These are phyloP conservation scores for Exserohilum turcica DNA, from an alignment of 2,329 filamentous ascomycete species.

Conservation along the genomic window DNA sequence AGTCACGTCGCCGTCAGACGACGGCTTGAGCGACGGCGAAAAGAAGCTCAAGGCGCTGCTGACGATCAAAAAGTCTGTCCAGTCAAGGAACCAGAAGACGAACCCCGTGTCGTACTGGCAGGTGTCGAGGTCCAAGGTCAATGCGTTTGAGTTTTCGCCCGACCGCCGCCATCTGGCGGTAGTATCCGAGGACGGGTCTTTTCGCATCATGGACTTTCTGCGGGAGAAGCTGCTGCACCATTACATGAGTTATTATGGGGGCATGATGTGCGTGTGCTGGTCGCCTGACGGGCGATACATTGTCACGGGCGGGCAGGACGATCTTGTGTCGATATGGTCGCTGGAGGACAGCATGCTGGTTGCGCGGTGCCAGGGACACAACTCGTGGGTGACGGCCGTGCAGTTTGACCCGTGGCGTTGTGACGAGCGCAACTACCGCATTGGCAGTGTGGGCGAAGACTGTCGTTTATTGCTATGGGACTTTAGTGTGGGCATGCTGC, in stretches of 20 bases:
- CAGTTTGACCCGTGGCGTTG: conserved; percentile 97
- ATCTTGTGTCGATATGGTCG: conserved; percentile 95
- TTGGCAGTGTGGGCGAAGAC: conserved; percentile 95
- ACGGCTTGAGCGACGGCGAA: conserved; percentile 39
- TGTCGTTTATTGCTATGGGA: conserved; percentile 92
- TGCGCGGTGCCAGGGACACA: conserved; percentile 90
- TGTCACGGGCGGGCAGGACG: conserved; percentile 92
- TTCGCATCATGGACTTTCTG: conserved; percentile 90
- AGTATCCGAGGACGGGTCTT: conserved; percentile 86
- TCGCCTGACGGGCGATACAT: conserved; percentile 97
- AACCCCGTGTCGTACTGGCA: conserved; percentile 96
- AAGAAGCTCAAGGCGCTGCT: conserved; percentile 53
- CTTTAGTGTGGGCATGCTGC: conserved; percentile 95
- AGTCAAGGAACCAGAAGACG: conserved; percentile 88
- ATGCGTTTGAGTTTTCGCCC: conserved; percentile 89
- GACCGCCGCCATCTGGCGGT: conserved; percentile 86
- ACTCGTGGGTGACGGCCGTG: conserved; percentile 92
- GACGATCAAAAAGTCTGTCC: conserved; percentile 85
- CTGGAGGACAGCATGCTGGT: conserved; percentile 82
- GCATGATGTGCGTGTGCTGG: conserved; percentile 92
- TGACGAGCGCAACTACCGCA: conserved; percentile 92
- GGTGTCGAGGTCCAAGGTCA: conserved; percentile 86
- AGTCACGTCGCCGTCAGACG: conserved; percentile 26
- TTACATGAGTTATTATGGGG: conserved; percentile 91
- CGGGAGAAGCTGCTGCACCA: conserved; percentile 89